These are phyloP conservation scores for Beverwykella pulmonaria DNA, from an alignment of 495 filamentous ascomycete genomes.

Conservation along the genomic window DNA sequence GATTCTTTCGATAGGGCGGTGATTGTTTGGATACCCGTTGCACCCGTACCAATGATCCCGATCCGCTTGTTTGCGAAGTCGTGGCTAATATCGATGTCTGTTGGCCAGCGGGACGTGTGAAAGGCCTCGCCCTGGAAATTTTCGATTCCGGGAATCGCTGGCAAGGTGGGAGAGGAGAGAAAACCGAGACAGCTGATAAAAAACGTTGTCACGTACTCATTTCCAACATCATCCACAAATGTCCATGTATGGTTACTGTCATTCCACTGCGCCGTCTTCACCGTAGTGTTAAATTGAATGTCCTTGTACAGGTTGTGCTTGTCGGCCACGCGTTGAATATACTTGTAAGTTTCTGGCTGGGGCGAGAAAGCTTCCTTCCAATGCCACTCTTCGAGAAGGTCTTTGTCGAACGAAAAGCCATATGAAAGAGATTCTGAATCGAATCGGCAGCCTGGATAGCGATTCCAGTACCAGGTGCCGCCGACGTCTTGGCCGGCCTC, in stretches of 20 bases:
- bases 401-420: slow-evolving; percentile 37
- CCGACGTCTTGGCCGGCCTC: slow-evolving; percentile 15
- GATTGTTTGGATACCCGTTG: slow-evolving; percentile 7
- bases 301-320: slow-evolving; percentile 5
- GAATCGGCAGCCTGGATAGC: slow-evolving; percentile 15
- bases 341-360: slow-evolving; percentile 16
- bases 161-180: slow-evolving; percentile 11
- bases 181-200: slow-evolving; percentile 16
- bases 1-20: neutral
- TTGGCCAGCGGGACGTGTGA: slow-evolving; percentile 8
- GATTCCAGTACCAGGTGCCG: slow-evolving; percentile 26
- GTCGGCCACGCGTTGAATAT: slow-evolving; percentile 18
- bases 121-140: slow-evolving; percentile 14
- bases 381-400: slow-evolving; percentile 28
- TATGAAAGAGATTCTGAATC: slow-evolving; percentile 32
- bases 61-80: neutral
- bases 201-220: neutral
- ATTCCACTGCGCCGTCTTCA: slow-evolving; percentile 9
- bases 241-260: neutral
- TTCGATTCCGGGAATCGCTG: slow-evolving; percentile 12
- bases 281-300: slow-evolving; percentile 13
- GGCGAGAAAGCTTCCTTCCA: slow-evolving; percentile 7
- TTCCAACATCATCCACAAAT: neutral
- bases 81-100: neutral
- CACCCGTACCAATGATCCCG: slow-evolving; percentile 14